Evolutionary conservation across 106 monocot genomes (phyloP).

Genomic region (Posidonia australis): DNA sequence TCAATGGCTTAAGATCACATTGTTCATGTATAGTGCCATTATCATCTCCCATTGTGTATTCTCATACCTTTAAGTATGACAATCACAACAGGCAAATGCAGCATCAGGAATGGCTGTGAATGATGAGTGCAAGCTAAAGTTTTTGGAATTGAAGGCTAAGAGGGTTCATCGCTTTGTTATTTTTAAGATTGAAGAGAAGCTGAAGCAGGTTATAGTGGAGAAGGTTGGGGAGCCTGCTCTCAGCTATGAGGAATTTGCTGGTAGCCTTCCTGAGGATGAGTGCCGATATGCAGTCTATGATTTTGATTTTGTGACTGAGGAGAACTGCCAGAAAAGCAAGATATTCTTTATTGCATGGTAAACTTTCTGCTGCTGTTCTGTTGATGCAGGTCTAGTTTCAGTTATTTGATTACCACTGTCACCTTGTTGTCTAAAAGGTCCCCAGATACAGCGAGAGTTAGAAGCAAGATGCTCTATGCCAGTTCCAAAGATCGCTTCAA

Average conservation of each 20-base stretch:
- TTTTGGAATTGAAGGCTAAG: conserved; percentile 16
- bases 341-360: conserved; percentile 21
- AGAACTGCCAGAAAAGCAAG: conserved; percentile 23
- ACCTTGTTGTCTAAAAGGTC: conserved; percentile 7
- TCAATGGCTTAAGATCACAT: no score
- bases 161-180: conserved; percentile 12
- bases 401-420: background rate
- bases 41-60: no score
- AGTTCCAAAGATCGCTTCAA: conserved; percentile 17
- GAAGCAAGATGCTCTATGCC: conserved; percentile 19
- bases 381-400: background rate
- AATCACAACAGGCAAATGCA: conserved; percentile 9
- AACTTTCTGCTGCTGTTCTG: background rate
- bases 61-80: no score
- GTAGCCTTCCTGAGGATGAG: conserved; percentile 14
- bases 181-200: conserved; percentile 14
- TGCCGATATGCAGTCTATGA: conserved; percentile 18
- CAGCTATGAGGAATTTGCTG: conserved; percentile 16
- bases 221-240: conserved; percentile 9
- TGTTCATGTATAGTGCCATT: no score
- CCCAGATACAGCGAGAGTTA: conserved; percentile 8
- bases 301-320: conserved; percentile 19
- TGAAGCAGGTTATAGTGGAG: conserved; percentile 16
- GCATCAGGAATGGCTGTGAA: conserved; percentile 16
- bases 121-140: conserved; percentile 17